Conservation (phyloP, 805 yeast species). For the Wickerhamiella galacta region DNA sequence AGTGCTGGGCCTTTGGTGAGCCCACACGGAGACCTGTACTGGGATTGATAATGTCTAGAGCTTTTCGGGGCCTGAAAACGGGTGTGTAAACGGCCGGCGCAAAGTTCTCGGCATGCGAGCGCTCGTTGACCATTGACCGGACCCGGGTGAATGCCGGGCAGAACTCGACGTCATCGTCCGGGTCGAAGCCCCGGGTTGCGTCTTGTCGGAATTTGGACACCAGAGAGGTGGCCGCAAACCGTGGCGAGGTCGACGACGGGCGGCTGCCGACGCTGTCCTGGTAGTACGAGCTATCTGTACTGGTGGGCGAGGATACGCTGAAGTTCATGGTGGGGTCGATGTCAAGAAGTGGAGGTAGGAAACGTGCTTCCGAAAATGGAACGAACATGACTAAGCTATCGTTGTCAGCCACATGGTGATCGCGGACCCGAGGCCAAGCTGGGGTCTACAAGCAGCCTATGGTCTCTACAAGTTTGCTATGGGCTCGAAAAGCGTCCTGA, state of each 20-base stretch:
- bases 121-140: background rate
- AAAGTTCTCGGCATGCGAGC: background rate
- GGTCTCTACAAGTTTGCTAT: no score
- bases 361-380: no score
- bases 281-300: conserved; percentile 12
- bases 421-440: no score
- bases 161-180: conserved; percentile 57
- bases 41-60: conserved; percentile 16
- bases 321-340: conserved; percentile 9
- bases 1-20: conserved; percentile 10
- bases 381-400: no score
- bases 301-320: conserved; percentile 11
- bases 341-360: background rate
- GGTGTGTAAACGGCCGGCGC: conserved; percentile 7
- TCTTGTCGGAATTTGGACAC: conserved; percentile 19
- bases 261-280: conserved; percentile 9
- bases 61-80: conserved; percentile 10
- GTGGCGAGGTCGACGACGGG: conserved; percentile 20
- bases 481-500: no score
- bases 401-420: no score
- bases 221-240: conserved; percentile 15
- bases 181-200: conserved; percentile 50
- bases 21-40: conserved; percentile 17
- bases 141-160: conserved; percentile 29
- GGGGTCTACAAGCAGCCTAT: no score